Conservation (phyloP, 192 early-diverging fungal species). For the Spinellus fusiger region DNA sequence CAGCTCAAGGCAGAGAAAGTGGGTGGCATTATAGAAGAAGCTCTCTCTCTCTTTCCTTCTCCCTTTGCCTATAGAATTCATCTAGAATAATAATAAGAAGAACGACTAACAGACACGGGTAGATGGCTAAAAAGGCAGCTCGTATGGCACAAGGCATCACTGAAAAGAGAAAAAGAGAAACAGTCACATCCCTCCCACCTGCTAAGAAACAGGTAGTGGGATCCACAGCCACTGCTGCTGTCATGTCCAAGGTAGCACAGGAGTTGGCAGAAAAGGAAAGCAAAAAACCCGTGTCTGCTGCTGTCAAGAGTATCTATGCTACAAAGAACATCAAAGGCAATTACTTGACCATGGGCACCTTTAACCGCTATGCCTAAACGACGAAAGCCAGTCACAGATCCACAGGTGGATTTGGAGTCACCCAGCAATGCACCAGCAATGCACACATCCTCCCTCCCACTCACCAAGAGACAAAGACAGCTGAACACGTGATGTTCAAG, state of each 20-base stretch:
- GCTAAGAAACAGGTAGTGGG: slow-evolving; percentile 20
- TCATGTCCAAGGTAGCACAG: slow-evolving; percentile 38
- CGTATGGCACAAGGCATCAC: slow-evolving; percentile 24
- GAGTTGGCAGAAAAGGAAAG: slow-evolving; percentile 34
- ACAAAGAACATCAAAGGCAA: slow-evolving; percentile 24
- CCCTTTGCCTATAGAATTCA: no score
- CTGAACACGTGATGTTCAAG: no score
- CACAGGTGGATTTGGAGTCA: no score
- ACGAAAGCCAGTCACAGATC: no score
- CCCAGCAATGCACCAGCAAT: no score
- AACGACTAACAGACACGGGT: slow-evolving; percentile 18
- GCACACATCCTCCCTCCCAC: no score
- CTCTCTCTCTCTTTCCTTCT: no score
- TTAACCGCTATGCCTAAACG: slow-evolving; percentile 26
- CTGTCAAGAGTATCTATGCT: slow-evolving; percentile 32
- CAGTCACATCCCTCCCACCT: background rate
- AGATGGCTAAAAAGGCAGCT: slow-evolving; percentile 35
- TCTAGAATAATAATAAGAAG: no score
- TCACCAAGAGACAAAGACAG: no score
- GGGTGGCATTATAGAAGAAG: background rate
- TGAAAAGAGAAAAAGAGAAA: slow-evolving; percentile 29
- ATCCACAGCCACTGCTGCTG: slow-evolving; percentile 34
- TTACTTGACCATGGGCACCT: slow-evolving; percentile 33
- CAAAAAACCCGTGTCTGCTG: slow-evolving; percentile 23
- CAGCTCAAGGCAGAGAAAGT: slow-evolving; percentile 41